A percentile compares a stretch with the other conserved stretches of the same genome.
Evolutionary conservation across 805 yeast genomes (phyloP).

Genomic region (Torulaspora delbrueckii): DNA sequence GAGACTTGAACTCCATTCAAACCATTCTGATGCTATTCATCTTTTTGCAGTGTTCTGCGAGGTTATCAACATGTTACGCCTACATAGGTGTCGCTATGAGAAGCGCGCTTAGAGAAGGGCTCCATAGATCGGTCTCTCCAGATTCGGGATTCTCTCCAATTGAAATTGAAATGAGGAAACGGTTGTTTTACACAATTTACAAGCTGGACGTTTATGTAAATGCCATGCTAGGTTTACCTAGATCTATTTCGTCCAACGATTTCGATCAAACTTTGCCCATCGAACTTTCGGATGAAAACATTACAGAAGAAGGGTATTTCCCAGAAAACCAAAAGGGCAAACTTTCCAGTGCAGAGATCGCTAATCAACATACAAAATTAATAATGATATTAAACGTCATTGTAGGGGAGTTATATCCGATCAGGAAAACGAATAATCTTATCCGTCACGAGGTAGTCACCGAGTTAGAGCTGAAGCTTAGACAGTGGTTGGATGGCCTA

Average conservation of each 20-base stretch:
- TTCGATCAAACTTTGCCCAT: conserved; percentile 82
- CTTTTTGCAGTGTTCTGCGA: conserved; percentile 83
- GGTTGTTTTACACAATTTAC: conserved; percentile 83
- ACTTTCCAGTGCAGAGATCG: conserved; percentile 46
- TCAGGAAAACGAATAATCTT: conserved; percentile 30
- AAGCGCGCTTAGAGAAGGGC: conserved; percentile 79
- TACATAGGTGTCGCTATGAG: conserved; percentile 86
- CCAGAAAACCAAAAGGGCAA: conserved; percentile 25
- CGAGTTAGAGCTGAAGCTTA: conserved; percentile 63
- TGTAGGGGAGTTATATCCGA: conserved; percentile 68
- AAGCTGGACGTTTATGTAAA: conserved; percentile 89
- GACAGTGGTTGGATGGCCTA: conserved; percentile 65
- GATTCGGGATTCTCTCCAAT: conserved; percentile 49
- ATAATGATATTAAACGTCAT: conserved; percentile 67
- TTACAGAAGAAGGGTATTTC: conserved; percentile 52
- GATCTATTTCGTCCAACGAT: conserved; percentile 70
- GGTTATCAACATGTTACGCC: conserved; percentile 84
- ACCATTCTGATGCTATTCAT: conserved; percentile 81
- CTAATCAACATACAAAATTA: conserved; percentile 77
- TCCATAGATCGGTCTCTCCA: conserved; percentile 65
- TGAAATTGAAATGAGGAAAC: conserved; percentile 77
- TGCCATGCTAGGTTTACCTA: conserved; percentile 82
- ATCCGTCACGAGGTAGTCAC: conserved; percentile 49
- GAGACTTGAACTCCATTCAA: conserved; percentile 78
- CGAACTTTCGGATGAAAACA: conserved; percentile 81